Conservation (phyloP, 202 grass and related monocot species). For the Sporobolus alterniflorus region DNA sequence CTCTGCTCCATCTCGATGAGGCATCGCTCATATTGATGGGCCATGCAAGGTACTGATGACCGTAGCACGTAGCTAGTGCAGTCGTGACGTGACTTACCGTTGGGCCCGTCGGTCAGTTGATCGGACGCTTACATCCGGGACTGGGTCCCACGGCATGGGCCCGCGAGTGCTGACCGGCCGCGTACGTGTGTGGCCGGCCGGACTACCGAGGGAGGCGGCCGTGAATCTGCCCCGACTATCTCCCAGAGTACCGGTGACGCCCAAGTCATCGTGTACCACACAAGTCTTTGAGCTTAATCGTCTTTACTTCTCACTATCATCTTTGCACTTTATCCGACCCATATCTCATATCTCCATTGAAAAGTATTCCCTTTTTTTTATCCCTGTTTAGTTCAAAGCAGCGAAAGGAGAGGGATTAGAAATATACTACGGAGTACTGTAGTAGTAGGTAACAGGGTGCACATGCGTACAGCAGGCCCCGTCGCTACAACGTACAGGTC, state of each 20-base stretch:
- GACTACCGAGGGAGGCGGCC: background rate
- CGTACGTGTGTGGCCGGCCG: background rate
- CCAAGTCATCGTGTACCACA: background rate
- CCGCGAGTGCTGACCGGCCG: background rate
- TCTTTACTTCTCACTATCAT: background rate
- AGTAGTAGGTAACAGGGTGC: background rate
- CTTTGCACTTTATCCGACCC: background rate
- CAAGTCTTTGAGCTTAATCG: background rate
- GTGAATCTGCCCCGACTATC: background rate
- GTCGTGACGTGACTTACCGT: slow-evolving; percentile 20
- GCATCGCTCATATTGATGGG: slow-evolving; percentile 3
- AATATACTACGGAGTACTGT: too few species aligned
- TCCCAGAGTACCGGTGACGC: background rate
- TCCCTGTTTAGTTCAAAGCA: background rate
- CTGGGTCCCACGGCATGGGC: slow-evolving; percentile 21
- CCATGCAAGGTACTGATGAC: slow-evolving; percentile 29
- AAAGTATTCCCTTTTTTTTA: background rate
- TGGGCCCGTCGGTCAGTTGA: background rate
- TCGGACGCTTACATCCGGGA: background rate
- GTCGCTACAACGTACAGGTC: background rate
- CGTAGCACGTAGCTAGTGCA: background rate
- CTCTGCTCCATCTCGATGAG: background rate
- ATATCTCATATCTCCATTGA: background rate
- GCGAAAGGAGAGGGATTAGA: too few species aligned
- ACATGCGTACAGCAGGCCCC: background rate